Base-by-base conservation (phyloP, 2,329 filamentous ascomycete species). In the Aspergillus pseudonomiae region DNA sequence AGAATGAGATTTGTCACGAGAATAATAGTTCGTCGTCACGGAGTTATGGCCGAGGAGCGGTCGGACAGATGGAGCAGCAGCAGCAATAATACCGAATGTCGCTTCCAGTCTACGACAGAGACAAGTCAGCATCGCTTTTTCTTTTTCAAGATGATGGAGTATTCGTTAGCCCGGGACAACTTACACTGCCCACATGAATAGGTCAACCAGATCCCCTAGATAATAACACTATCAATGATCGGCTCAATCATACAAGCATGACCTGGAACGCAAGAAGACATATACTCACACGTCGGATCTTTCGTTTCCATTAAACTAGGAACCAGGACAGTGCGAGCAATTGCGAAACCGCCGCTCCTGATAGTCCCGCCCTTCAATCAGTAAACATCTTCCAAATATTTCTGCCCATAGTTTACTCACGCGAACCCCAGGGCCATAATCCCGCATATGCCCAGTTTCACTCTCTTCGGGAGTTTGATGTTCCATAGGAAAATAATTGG, bases 131-230 rank as follows among this genome's bases (percentile, higher is more conserved):
- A 26, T n/a, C 6, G n/a, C 26, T 46, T 24, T 32, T 50, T 6
- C 3, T 26, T 36, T 28, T 26, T 2, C 6, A 16, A 9, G 21
- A 3, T 11, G 24, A 2, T 28, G 21, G 24, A n/a, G 34, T 52
- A 19, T 24, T 3, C 46, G 46, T 26, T 53, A 10, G 28, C 3
- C 14, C 24, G 30, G 28, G 24, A 36, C n/a, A 48, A 43, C 55
- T 45, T 59, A 59, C 57, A 39, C 46, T 9, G 57, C 57, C 57
- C 57, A 59, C 57, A 59, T 53, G 16, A 59, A 59, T 32, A 59
- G 45, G 14, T 59, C 57, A 39, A 59, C 57, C 14, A 59, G 46
- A 10, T 59, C 57, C 57, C 57, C 57, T 59, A 59, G n/a, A 36
- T n/a, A n/a, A 59, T 19, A 26, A 12, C 2, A 9, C 12, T 5